A percentile compares a stretch with the other conserved stretches of the same genome.
These are phyloP conservation scores for Vicia sativa DNA, from an alignment of 306 rosid genomes.

Conservation along the genomic window DNA sequence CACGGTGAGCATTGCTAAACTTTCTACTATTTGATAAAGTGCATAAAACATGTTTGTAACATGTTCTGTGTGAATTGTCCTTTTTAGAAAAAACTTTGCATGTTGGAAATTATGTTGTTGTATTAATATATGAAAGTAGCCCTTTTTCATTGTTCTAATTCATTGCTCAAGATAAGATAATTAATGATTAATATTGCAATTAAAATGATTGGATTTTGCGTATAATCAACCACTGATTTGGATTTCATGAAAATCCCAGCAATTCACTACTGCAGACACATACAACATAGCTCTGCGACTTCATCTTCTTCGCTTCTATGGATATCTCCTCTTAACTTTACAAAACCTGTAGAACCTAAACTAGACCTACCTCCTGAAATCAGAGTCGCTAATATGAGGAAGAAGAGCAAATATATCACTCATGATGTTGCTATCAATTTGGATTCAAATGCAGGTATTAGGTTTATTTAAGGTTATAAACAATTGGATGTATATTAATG, in stretches of 20 bases:
- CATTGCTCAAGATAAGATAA: too few species aligned
- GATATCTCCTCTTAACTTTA: slow-evolving; percentile 68
- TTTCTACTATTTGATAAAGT: too few species aligned
- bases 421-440: slow-evolving; percentile 63
- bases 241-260: slow-evolving; percentile 48
- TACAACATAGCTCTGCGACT: slow-evolving; percentile 17
- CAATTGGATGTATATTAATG: too few species aligned
- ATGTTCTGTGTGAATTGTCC: too few species aligned
- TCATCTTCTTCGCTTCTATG: slow-evolving; percentile 54
- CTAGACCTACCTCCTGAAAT: slow-evolving; percentile 55
- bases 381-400: slow-evolving; percentile 31
- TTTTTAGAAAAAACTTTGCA: too few species aligned
- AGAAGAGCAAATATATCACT: slow-evolving; percentile 57
- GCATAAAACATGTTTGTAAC: too few species aligned
- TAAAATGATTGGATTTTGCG: slow-evolving; percentile 31
- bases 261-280: slow-evolving; percentile 30
- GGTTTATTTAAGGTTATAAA: too few species aligned
- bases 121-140: too few species aligned
- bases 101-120: too few species aligned
- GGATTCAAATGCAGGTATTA: too few species aligned
- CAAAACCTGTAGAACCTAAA: slow-evolving; percentile 46
- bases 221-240: slow-evolving; percentile 3
- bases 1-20: too few species aligned
- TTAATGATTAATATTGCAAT: background rate
- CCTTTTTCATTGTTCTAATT: too few species aligned